Base-by-base conservation (phyloP, 2,329 filamentous ascomycete species). In the Fusarium continuum region DNA sequence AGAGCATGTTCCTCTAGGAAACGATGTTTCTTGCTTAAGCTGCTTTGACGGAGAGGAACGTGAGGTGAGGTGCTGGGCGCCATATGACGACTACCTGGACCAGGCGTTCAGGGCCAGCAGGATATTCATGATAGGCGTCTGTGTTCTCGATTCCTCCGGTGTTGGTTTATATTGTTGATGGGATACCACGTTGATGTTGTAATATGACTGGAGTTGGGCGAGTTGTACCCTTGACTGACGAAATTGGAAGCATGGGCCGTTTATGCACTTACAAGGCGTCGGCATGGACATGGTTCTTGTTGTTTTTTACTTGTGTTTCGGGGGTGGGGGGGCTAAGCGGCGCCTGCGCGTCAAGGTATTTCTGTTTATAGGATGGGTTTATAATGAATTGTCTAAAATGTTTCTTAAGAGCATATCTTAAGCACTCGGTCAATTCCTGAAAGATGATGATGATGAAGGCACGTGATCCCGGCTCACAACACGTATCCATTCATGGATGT, bases 1-100 rank as follows among this genome's bases (percentile, higher is more conserved):
- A 86, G 80, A 87, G 85, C 73, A 84, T 81, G 77, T 80, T 81
- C 67, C 67, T 80, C 64, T 85, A 73, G 80, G 64, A 23, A 40
- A 36, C 14, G 45, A 61, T 55, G 51, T 41, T 19, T 40, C 34
- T 47, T 31, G 23, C 32, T 32, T 45, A 34, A 43, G 50, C 23
- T 41, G 31, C 51, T 43, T 40, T 50, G 60, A 59, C 25, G 49
- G 58, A 58, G 50, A 64, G 34, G 43, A 55, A 43, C 35, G 64
- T 53, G 65, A 70, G 66, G 48, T 53, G 67, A 67, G 64, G 63
- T 66, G 64, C 64, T 66, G 64, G 47, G 50, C 63, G 50, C 63
- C 55, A 54, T 50, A 46, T 38, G 39, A 70, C 66, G 58, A 68
- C 47, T 59, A 67, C 68, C 69, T 67, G 66, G 56, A 58, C 70